Conservation (phyloP, 2,329 filamentous ascomycete species). For the Aspergillus nomiae region DNA sequence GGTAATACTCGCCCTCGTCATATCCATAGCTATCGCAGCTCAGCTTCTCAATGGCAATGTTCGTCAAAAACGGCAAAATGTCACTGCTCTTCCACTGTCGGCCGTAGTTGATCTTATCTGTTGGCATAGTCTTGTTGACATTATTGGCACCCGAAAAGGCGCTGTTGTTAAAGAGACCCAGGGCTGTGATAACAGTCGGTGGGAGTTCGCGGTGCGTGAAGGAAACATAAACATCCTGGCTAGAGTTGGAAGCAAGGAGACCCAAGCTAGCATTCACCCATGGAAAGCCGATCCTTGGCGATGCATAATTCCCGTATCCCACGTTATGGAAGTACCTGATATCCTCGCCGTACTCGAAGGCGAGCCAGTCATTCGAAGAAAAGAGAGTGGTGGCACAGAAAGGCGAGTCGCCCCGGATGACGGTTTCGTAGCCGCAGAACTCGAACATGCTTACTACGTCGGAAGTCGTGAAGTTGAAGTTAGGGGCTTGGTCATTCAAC, state of each 20-base stretch:
- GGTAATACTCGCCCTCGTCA: constrained; percentile 55
- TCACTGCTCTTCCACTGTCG: constrained; percentile 66
- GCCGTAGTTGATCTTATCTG: constrained; percentile 62
- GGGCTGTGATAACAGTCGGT: constrained; percentile 65
- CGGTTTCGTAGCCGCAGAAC: constrained; percentile 66
- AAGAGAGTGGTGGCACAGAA: constrained; percentile 65
- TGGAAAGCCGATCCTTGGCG: constrained; percentile 63
- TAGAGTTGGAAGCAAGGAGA: constrained; percentile 48
- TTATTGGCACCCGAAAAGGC: constrained; percentile 54
- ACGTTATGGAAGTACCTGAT: constrained; percentile 66
- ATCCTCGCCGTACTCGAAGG: constrained; percentile 67
- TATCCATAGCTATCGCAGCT: constrained; percentile 63
- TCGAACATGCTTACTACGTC: constrained; percentile 69
- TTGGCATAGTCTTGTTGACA: constrained; percentile 66
- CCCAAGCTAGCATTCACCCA: constrained; percentile 66
- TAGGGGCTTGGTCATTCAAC: constrained; percentile 54
- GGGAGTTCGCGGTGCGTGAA: constrained; percentile 72
- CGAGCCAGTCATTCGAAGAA: constrained; percentile 64
- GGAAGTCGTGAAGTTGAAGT: constrained; percentile 64
- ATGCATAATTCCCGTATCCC: constrained; percentile 63
- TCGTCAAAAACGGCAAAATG: constrained; percentile 66
- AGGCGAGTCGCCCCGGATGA: constrained; percentile 62
- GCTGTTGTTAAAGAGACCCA: constrained; percentile 72
- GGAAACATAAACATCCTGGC: constrained; percentile 65
- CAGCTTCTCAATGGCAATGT: constrained; percentile 67